Evolutionary conservation across 352 stramenopile genomes (phyloP), one percentile per base, ranked within the genome.

Genomic region (Globisporangium iwayamae): DNA sequence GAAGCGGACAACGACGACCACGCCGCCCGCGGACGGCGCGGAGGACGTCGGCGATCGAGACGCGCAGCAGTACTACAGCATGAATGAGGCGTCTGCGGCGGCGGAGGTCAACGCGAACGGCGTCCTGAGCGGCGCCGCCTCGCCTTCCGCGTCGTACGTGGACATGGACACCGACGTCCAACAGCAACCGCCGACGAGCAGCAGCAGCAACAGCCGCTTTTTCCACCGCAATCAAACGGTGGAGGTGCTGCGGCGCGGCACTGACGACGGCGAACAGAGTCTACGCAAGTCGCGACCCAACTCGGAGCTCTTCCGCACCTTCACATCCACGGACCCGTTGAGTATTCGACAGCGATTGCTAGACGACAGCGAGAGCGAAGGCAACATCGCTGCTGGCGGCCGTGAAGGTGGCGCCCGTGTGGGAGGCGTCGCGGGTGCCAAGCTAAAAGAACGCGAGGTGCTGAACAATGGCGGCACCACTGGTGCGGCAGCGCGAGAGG

Each of bases 201-300:
- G 41, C 39, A 60, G 53, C 47, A 53, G 52, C 28, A 68, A 62
- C 48, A 62, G 47, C 62, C 69, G 65, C 45, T 78, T 83, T 56
- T 92, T 92, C 54, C 72, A 86, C 56, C 84, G 84, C 39, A 79
- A 93, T 65, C 84, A 91, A 55, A 93, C 84, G 0, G 80, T 91
- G 9, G 81, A 93, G 18, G 80, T 91, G 52, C 58, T 93, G 22
- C 75, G 80, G 20, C 74, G 79, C 3, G 61, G 70, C 22, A 68
- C 71, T 0, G 56, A 55, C 6, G 47, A 41, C 14, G 55, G 64
- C 11, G 34, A 73, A 18, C 58, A 70, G 32, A 72, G 64, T 47
- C 67, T 89, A 50, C 66, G 73, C 16, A 81, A 78, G 59, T 70
- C 75, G 8, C 78, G 73, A 0, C 74, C 74, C 7, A 78, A 87